Evolutionary conservation across 495 filamentous ascomycete genomes (phyloP).

Genomic region (Trypethelium eluteriae): DNA sequence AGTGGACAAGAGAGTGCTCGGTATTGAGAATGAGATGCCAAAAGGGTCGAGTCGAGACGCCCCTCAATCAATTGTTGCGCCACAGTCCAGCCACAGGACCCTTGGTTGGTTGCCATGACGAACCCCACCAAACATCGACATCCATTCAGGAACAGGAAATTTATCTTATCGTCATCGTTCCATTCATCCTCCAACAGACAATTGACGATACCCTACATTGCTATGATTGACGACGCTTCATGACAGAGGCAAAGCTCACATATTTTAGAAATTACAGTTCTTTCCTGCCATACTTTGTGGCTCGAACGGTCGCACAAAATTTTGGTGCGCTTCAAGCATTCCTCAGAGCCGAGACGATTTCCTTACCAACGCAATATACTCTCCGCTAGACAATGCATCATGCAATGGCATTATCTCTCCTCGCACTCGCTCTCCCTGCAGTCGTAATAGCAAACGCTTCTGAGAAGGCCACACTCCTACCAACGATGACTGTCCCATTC

Average conservation of each 20-base stretch:
- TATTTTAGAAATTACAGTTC: background rate
- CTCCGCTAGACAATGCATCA: background rate
- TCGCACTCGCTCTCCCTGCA: background rate
- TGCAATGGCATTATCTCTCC: background rate
- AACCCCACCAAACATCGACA: slow-evolving; percentile 6
- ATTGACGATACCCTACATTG: background rate
- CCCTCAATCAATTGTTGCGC: background rate
- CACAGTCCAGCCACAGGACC: slow-evolving; percentile 3
- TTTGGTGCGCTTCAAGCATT: background rate
- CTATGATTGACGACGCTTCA: too few relatives aligned
- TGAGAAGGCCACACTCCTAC: background rate
- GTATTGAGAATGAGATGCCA: too few relatives aligned
- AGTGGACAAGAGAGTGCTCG: too few relatives aligned
- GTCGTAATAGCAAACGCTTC: background rate
- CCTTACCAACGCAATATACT: background rate
- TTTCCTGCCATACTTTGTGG: background rate
- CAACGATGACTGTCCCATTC: background rate
- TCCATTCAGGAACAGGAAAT: slow-evolving; percentile 1
- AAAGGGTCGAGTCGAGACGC: too few relatives aligned
- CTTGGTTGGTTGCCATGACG: slow-evolving; percentile 10
- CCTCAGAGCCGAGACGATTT: background rate
- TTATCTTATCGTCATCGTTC: background rate
- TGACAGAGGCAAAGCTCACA: background rate
- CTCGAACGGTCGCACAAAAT: background rate
- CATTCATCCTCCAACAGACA: background rate